Base-by-base conservation (phyloP, 2,329 filamentous ascomycete genomes). In the Colletotrichum plurivorum region DNA sequence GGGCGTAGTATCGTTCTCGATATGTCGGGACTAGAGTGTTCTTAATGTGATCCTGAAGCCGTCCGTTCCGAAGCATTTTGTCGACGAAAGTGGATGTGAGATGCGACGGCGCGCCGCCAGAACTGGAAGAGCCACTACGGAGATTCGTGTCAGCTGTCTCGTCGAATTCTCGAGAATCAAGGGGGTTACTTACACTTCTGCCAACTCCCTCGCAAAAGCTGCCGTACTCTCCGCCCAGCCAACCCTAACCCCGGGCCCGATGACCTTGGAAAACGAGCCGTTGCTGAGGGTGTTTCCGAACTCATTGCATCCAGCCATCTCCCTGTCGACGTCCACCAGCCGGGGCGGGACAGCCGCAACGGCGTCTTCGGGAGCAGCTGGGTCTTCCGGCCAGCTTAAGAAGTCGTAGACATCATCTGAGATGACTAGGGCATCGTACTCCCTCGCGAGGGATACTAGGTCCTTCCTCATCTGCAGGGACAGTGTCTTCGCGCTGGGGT, bases 361-460 rank as follows among this genome's bases (percentile, higher is more conserved):
- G 79, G 78, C 41, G 76, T 75, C 57, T 2, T 20, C 18, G 41
- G 67, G 59, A 41, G 73, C 71, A 78, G 82, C 18, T 79, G 78
- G 43, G 2, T 59, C 52, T 27, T 31, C 65, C 7, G 59, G 70
- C 94, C 94, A 98, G 77, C 95, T 93, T 2, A 98, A 84, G 71
- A 95, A 92, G 78, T 98, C 95, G 77, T 98, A 98, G 7, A 98
- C 94, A 77, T 98, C 96, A 80, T 98, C 95, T 48, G 89, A 89
- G 20, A 98, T 86, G 61, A 98, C 80, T 13, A 98, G 85, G 5
- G 93, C 94, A 77, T 98, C 91, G 77, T 92, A 90, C 63, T 90
- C 84, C 63, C 95, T 87, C 0, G 95, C 95, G 4, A 98, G 80
- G 10, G 84, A 82, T 18, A 98, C 90, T 3, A 98, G 85, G 7